These are phyloP conservation scores for Moringa oleifera DNA, from an alignment of 345 rosid genomes.

Conservation along the genomic window DNA sequence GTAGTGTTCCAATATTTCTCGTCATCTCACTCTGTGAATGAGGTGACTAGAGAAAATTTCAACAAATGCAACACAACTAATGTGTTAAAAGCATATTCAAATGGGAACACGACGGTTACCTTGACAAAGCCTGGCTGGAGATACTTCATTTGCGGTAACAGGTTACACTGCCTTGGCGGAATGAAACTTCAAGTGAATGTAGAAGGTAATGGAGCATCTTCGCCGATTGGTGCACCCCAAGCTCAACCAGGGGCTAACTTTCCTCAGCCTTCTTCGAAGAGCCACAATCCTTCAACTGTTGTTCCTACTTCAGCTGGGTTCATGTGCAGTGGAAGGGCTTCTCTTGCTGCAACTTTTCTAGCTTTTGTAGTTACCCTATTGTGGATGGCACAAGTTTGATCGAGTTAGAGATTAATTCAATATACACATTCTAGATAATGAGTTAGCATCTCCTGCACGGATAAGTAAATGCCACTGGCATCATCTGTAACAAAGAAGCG, in stretches of 20 bases:
- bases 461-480: too few species aligned
- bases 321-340: slow-evolving; percentile 10
- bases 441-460: too few species aligned
- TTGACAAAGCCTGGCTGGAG: slow-evolving; percentile 46
- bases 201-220: slow-evolving; percentile 29
- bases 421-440: too few species aligned
- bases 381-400: slow-evolving; percentile 11
- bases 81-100: slow-evolving; percentile 40
- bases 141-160: slow-evolving; percentile 62
- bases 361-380: slow-evolving; percentile 8
- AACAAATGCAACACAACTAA: slow-evolving; percentile 54
- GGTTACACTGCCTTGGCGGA: slow-evolving; percentile 75
- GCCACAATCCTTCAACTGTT: slow-evolving; percentile 34
- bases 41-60: slow-evolving; percentile 45
- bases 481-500: too few species aligned
- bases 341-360: slow-evolving; percentile 14
- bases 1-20: slow-evolving; percentile 75
- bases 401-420: too few species aligned
- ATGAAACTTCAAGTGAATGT: slow-evolving; percentile 66
- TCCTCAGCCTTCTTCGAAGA: slow-evolving; percentile 44
- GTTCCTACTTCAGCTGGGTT: slow-evolving; percentile 36
- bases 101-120: slow-evolving; percentile 75
- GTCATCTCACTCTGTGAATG: slow-evolving; percentile 49
- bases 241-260: slow-evolving; percentile 25
- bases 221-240: slow-evolving; percentile 47